These are phyloP conservation scores for Melocanna baccifera DNA, from an alignment of 176 grass and related monocot species.

Conservation along the genomic window DNA sequence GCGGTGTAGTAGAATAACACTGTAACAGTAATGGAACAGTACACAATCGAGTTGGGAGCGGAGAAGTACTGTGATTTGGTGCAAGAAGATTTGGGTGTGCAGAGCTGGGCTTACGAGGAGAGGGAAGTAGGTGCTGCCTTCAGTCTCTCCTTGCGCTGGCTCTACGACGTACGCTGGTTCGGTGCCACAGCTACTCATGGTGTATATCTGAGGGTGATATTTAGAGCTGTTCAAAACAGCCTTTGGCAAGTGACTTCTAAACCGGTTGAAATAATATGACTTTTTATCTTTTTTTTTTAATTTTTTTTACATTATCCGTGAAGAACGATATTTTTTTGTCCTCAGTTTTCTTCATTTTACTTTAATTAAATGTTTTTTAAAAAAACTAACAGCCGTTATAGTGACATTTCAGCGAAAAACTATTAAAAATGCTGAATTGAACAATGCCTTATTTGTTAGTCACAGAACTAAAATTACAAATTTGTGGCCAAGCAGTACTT, in stretches of 20 bases:
- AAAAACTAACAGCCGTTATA: no score
- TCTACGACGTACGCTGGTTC: conserved; percentile 14
- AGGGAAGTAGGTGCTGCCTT: conserved; percentile 94
- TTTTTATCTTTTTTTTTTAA: no score
- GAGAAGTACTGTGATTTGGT: conserved; percentile 19
- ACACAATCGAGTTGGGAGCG: background rate
- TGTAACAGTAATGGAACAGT: background rate
- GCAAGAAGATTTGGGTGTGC: background rate
- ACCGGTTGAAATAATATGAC: no score
- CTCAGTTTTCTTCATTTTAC: no score
- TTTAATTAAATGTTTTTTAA: no score
- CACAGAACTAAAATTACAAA: background rate
- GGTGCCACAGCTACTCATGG: conserved; percentile 4
- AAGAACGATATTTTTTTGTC: no score
- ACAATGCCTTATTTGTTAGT: background rate
- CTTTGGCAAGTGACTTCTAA: no score
- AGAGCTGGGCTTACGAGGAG: conserved; percentile 54
- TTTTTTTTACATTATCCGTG: no score
- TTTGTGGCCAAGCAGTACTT: background rate
- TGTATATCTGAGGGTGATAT: conserved; percentile 3
- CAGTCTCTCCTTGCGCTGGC: conserved; percentile 68
- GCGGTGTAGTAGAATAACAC: conserved; percentile 49
- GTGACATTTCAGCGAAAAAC: no score
- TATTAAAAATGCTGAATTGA: no score
- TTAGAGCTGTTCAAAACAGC: fast-evolving